Conservation (phyloP, 1,284 basidiomycete genomes). For the Salmacisia buchloeana region DNA sequence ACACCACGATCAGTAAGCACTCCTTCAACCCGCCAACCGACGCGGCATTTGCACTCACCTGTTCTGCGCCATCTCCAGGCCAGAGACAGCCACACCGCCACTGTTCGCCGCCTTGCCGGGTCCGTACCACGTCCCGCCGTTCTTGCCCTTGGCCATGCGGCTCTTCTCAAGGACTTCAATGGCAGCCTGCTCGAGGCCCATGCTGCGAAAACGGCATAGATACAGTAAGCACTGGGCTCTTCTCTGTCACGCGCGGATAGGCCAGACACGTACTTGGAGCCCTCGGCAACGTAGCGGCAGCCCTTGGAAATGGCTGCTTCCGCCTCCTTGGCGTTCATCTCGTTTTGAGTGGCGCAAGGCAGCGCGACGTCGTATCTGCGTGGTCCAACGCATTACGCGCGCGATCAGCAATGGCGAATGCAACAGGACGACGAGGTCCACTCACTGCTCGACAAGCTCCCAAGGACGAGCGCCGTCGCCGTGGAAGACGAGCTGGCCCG, state of each 20-base stretch:
- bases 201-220: slow-evolving; percentile 1
- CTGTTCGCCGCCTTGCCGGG: slow-evolving; percentile 40
- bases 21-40: not conserved
- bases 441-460: slow-evolving; percentile 60
- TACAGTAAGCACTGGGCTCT: not conserved
- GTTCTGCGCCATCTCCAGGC: slow-evolving; percentile 72
- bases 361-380: slow-evolving; percentile 63
- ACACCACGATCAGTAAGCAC: not conserved
- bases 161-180: slow-evolving; percentile 68
- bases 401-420: slow-evolving; percentile 38
- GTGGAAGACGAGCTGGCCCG: slow-evolving; percentile 28
- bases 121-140: slow-evolving; percentile 30
- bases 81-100: slow-evolving; percentile 58
- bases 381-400: not conserved
- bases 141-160: slow-evolving; percentile 54
- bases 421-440: not conserved
- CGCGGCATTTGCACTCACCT: slow-evolving; percentile 12
- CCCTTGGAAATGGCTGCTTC: slow-evolving; percentile 66
- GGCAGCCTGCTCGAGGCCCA: slow-evolving; percentile 57
- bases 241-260: not conserved
- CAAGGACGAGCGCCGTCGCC: slow-evolving; percentile 61
- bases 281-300: slow-evolving; percentile 70
- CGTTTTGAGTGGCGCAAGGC: slow-evolving; percentile 73
- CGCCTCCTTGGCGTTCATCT: slow-evolving; percentile 67
- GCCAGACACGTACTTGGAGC: slow-evolving; percentile 56